Conservation (phyloP, 2,329 filamentous ascomycete genomes). For the Verruconis gallopava region DNA sequence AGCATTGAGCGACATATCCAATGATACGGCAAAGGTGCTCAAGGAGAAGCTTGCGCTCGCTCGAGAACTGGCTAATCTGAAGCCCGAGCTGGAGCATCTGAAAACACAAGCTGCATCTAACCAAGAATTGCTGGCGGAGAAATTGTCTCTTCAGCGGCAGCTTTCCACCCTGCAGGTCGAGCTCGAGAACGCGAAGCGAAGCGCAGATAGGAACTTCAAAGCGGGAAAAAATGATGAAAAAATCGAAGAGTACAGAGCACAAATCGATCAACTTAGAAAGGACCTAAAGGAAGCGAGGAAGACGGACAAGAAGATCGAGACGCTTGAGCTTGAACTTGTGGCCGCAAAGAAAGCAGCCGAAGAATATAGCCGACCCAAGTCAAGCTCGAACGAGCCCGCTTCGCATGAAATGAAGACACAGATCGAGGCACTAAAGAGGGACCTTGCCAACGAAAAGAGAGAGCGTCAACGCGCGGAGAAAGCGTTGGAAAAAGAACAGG, state of each 20-base stretch:
- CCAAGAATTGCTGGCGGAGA: conserved; percentile 61
- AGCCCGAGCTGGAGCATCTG: conserved; percentile 50
- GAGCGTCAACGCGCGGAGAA: conserved; percentile 40
- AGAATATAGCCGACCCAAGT: conserved; percentile 22
- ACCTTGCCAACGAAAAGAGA: conserved; percentile 38
- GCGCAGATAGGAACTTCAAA: conserved; percentile 43
- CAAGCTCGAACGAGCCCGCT: neutral
- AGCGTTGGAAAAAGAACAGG: conserved; percentile 41
- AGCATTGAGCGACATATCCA: conserved; percentile 50
- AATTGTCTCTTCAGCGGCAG: conserved; percentile 66
- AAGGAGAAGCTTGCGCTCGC: conserved; percentile 50
- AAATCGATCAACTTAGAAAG: conserved; percentile 27
- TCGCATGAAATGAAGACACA: conserved; percentile 15
- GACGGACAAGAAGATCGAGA: neutral
- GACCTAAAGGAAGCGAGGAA: conserved; percentile 9
- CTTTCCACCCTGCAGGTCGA: conserved; percentile 66
- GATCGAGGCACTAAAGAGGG: conserved; percentile 35
- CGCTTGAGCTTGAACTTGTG: neutral
- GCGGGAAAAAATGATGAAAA: conserved; percentile 36
- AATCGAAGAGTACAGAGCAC: conserved; percentile 29
- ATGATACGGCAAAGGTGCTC: conserved; percentile 50
- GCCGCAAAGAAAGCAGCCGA: conserved; percentile 16
- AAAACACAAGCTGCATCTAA: conserved; percentile 46
- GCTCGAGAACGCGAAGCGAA: conserved; percentile 68
- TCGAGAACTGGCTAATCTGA: conserved; percentile 45